These are phyloP conservation scores for Dillenia suffruticosa DNA, from an alignment of 164 flowering plant species.

Conservation along the genomic window DNA sequence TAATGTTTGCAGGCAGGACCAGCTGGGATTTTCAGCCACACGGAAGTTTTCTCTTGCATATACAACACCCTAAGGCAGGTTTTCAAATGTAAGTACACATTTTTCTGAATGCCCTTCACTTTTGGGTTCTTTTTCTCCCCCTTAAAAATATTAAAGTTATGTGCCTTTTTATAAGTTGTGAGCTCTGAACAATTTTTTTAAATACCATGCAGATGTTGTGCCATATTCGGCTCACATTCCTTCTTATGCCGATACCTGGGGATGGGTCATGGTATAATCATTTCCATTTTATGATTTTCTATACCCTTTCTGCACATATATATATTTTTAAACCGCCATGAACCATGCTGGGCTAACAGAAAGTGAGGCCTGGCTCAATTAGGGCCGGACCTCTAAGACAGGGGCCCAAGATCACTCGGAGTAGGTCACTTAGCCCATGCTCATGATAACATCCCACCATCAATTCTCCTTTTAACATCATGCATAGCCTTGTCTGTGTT, in stretches of 20 bases:
- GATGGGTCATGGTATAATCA: conserved; percentile 62
- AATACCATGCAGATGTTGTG: conserved; percentile 69
- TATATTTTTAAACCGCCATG: background rate
- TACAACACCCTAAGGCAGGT: conserved; percentile 85
- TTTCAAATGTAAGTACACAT: conserved; percentile 62
- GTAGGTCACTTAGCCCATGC: too few relatives aligned
- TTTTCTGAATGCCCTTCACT: background rate
- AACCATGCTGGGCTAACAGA: too few relatives aligned
- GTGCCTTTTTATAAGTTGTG: too few relatives aligned
- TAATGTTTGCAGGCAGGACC: conserved; percentile 72
- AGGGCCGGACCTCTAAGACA: background rate
- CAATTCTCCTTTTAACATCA: too few relatives aligned
- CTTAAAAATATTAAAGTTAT: too few relatives aligned
- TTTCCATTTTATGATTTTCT: background rate
- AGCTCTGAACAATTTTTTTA: background rate
- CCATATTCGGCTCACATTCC: conserved; percentile 67
- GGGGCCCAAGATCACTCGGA: too few relatives aligned
- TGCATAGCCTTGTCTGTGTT: too few relatives aligned
- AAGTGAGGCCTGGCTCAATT: too few relatives aligned
- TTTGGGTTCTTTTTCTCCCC: too few relatives aligned
- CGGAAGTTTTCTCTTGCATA: conserved; percentile 89
- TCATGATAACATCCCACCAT: too few relatives aligned
- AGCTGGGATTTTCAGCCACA: conserved; percentile 86
- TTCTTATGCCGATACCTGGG: conserved; percentile 74
- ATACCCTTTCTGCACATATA: background rate